Evolutionary conservation across 2,329 filamentous ascomycete genomes (phyloP), one percentile per base, ranked within the genome.

Genomic region (Blastomyces silverae): DNA sequence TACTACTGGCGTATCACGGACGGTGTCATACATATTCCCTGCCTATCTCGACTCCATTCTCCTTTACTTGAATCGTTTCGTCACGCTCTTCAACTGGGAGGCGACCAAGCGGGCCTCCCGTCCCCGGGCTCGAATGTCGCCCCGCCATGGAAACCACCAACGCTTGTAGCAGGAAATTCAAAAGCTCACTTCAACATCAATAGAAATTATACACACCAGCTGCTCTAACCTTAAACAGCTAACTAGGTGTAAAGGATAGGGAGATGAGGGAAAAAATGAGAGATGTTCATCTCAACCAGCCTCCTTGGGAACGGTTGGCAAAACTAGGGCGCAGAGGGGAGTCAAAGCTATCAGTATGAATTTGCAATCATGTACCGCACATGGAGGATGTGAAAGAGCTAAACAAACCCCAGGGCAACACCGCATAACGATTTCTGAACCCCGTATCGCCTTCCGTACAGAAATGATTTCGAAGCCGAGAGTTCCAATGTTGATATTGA

Each of bases 1-100:
- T 48, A 8, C 15, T 46, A 20, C 22, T 25, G 7, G 55, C 10
- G 17, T n/a, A 31, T 46, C 10, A 28, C 7, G 28, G n/a, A 25
- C 22, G n/a, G 44, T n/a, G 22, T 22, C 77, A 65, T 70, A 79
- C 77, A 68, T 76, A 65, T 17, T 37, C 34, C 15, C 60, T 42
- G 37, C 65, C 65, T 6, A 8, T 31, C 57, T 69, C 67, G 28
- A 61, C 62, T 20, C 61, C 64, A 62, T 64, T 62, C 58, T 65
- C 64, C 46, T 67, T 61, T 39, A 69, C 60, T 7, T 34, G 37
- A 50, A 69, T 63, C 20, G 39, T 62, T 34, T 69, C 58, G n/a
- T 66, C 64, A 7, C 59, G 22, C 8, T 50, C 44, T 48, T 56
- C 31, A 28, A 17, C 17, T 28, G 34, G 17, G 31, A 48, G 59